These are phyloP conservation scores for Lagenidium sp. DNA, from an alignment of 352 stramenopile species.

Conservation along the genomic window DNA sequence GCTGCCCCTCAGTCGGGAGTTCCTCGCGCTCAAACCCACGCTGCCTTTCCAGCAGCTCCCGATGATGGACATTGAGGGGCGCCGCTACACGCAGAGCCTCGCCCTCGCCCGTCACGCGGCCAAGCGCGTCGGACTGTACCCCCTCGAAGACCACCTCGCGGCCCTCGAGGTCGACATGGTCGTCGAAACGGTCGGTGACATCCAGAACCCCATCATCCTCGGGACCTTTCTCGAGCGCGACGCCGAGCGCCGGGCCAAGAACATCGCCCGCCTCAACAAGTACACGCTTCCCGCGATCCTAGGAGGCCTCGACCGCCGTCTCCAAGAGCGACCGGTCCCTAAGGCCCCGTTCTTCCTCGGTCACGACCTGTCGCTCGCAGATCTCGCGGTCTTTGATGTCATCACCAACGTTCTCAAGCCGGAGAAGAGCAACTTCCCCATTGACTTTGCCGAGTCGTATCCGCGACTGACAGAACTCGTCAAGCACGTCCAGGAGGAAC, in stretches of 20 bases:
- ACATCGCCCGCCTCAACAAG: slow-evolving; percentile 18
- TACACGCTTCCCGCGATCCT: slow-evolving; percentile 19
- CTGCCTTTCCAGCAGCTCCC: slow-evolving; percentile 34
- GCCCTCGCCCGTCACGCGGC: slow-evolving; percentile 34
- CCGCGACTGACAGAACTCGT: slow-evolving; percentile 14
- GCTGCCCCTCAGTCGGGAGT: slow-evolving; percentile 14
- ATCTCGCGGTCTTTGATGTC: slow-evolving; percentile 29
- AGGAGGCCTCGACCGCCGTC: slow-evolving; percentile 7
- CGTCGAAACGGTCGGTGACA: slow-evolving; percentile 17
- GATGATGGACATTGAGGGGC: slow-evolving; percentile 30
- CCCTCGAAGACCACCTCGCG: slow-evolving; percentile 10
- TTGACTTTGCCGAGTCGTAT: slow-evolving; percentile 17
- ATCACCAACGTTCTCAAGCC: slow-evolving; percentile 22
- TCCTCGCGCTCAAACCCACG: slow-evolving; percentile 21
- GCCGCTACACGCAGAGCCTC: slow-evolving; percentile 22
- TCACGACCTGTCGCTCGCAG: slow-evolving; percentile 20
- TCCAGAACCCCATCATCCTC: slow-evolving; percentile 13
- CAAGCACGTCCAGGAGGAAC: slow-evolving; percentile 8
- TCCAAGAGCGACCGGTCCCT: too few species aligned
- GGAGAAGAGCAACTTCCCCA: slow-evolving; percentile 16
- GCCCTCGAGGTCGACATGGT: slow-evolving; percentile 29
- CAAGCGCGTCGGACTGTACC: slow-evolving; percentile 28
- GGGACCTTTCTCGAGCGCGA: slow-evolving; percentile 22
- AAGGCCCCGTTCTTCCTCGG: slow-evolving; percentile 22
- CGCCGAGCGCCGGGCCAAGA: slow-evolving; percentile 14